Evolutionary conservation across 352 stramenopile species (phyloP), one percentile per base, ranked within the genome.

Genomic region (Pythium guiyangense): DNA sequence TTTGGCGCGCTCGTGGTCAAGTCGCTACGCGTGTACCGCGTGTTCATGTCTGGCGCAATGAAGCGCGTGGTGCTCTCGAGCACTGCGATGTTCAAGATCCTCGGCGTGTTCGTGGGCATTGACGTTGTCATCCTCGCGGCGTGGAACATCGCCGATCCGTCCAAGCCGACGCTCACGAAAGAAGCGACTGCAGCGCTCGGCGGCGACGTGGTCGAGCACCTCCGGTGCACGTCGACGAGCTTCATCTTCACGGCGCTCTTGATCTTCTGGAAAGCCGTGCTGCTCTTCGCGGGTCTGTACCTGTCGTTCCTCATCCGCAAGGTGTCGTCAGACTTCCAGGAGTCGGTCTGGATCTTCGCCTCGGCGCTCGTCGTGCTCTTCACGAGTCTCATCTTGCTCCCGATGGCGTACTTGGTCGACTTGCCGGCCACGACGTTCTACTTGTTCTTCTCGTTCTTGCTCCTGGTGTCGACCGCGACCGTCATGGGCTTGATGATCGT

Each of bases 311-410:
- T 34, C 29, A 34, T 34, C 29, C 29, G 29, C 4, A 34, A 34
- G 29, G 29, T 42, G 10, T 42, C 10, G 35, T 42, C 35, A 9
- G 77, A 88, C 53, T 88, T 88, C 49, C 79, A 90, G 48, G 79
- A 90, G 31, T 72, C 77, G 6, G 67, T 79, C 47, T 87, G 79
- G 79, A 88, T 83, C 35, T 79, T 86, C 47, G 66, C 57, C 1
- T 82, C 79, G 0, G 64, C 70, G 0, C 4, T 76, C 0, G 60
- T 88, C 3, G 77, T 91, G 27, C 57, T 90, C 2, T 61, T 83
- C 2, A 75, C 63, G 14, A 67, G 66, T 29, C 45, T 86, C 20
- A 49, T 86, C n/a, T 62, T 84, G 27, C 48, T 84, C 25, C 73
- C 73, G 9, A 63, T 88, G 45, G 61, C 66, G n/a, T 88, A 86